phyloP scores from a whole-genome alignment of 108 stramenopile species.

The Chaetoceros tenuissimus region DNA sequence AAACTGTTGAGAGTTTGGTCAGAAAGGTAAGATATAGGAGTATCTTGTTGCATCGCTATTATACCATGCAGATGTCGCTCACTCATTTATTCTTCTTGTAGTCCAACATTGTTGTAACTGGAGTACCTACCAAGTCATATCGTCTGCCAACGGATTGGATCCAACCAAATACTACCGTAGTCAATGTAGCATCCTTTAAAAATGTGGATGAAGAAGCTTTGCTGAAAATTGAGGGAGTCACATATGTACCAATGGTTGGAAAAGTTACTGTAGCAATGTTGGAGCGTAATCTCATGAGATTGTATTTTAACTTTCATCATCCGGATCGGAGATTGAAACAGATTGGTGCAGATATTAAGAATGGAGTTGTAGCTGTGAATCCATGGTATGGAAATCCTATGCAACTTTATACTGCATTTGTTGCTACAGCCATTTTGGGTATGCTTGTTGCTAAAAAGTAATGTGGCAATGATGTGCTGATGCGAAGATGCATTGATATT shows the following conservation, averaged over 20 bases:
- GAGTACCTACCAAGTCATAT: constrained; percentile 88
- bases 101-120: constrained; percentile 87
- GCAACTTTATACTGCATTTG: constrained; percentile 33
- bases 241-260: constrained; percentile 91
- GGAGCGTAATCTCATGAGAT: constrained; percentile 86
- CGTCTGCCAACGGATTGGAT: constrained; percentile 89
- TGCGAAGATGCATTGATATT: no score
- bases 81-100: constrained; percentile 7
- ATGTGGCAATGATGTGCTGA: no score
- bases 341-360: constrained; percentile 9
- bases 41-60: neutral
- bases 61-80: neutral
- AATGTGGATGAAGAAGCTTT: constrained; percentile 91
- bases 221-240: constrained; percentile 76
- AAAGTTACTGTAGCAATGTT: constrained; percentile 96
- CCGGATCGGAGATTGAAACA: constrained; percentile 31
- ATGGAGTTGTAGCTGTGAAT: constrained; percentile 3
- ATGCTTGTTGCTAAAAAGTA: neutral
- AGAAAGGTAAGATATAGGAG: constrained; percentile 38
- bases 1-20: constrained; percentile 79
- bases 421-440: constrained; percentile 24
- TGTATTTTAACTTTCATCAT: constrained; percentile 87
- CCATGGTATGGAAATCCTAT: constrained; percentile 28
- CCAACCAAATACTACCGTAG: constrained; percentile 84
- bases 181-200: constrained; percentile 94